Evolutionary conservation across 2,329 filamentous ascomycete genomes (phyloP).

Genomic region (Teratosphaeria zuluensis): DNA sequence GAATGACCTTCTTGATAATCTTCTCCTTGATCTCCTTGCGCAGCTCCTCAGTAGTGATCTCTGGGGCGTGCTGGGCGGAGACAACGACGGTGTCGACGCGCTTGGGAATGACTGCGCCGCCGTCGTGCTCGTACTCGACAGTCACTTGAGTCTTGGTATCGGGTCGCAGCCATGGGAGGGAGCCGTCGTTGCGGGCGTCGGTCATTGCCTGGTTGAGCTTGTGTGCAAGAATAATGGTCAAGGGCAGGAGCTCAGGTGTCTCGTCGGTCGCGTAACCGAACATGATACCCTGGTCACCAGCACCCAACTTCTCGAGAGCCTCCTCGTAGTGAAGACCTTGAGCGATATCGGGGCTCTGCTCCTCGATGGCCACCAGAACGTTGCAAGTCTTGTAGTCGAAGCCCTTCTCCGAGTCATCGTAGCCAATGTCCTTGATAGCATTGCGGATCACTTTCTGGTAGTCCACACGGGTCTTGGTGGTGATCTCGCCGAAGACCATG

Average conservation of each 20-base stretch:
- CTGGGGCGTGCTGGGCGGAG: slow-evolving; percentile 84
- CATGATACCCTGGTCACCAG: slow-evolving; percentile 99
- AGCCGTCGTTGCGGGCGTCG: slow-evolving; percentile 74
- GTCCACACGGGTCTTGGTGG: slow-evolving; percentile 88
- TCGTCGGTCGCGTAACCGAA: slow-evolving; percentile 99
- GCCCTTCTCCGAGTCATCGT: slow-evolving; percentile 92
- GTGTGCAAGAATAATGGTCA: slow-evolving; percentile 90
- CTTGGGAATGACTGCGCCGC: slow-evolving; percentile 81
- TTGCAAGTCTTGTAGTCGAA: slow-evolving; percentile 99
- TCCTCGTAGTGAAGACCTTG: slow-evolving; percentile 98
- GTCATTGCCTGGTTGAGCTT: slow-evolving; percentile 96
- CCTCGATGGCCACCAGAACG: slow-evolving; percentile 95
- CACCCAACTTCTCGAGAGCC: slow-evolving; percentile 93
- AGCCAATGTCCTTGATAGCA: slow-evolving; percentile 96
- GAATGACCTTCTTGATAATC: slow-evolving; percentile 93
- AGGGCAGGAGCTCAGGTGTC: slow-evolving; percentile 91
- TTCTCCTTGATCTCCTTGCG: slow-evolving; percentile 94
- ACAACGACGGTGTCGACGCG: slow-evolving; percentile 96
- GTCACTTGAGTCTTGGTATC: slow-evolving; percentile 99
- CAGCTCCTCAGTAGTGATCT: slow-evolving; percentile 82
- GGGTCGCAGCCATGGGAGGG: slow-evolving; percentile 85
- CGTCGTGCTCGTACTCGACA: slow-evolving; percentile 95
- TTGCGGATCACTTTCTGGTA: slow-evolving; percentile 96
- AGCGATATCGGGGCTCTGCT: slow-evolving; percentile 97
- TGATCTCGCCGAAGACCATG: slow-evolving; percentile 98